Base-by-base conservation (phyloP, 2,329 filamentous ascomycete genomes). In the Curvularia verruculosa region DNA sequence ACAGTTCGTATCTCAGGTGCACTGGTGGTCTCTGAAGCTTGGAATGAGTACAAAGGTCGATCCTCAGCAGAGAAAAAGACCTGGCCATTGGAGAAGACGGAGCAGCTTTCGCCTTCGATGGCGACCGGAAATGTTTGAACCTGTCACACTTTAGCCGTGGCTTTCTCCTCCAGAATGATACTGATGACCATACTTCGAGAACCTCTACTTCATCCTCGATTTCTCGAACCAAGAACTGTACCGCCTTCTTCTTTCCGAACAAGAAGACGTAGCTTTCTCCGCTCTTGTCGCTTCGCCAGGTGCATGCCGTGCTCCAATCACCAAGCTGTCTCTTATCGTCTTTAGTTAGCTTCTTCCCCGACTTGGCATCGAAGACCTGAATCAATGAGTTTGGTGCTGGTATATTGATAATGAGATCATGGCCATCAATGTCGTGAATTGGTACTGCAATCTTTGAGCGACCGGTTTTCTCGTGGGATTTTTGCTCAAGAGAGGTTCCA, bases 161-260 rank as follows among this genome's bases (percentile, higher is more conserved):
- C 1, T 3, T 10, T 6, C n/a, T 1, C 12, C 1, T 10, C 1
- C 9, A 26, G 1, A 5, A 31, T 15, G 5, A 3, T 1, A 23
- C 15, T 5, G 23, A 2, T 15, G 9, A 3, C 3, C 6, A 9
- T 41, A 71, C 70, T 55, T 72, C 68, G 1, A 71, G 52, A 31
- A 73, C 58, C 24, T 71, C 57, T n/a, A 66, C 49, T 13, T 58
- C 49, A n/a, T 60, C 36, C 1, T 59, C 45, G 1, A 52, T 23
- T 0, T 23, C 51, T 26, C 62, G 61, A 13, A 72, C 41, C 7
- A 72, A 43, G 7, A 72, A 63, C 21, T 73, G 71, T 19, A 73
- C 69, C 2, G 66, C 66, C 57, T 60, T 65, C 45, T 66, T 68
- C 53, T 73, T 73, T 24, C 71, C 71, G 40, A 73, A 72, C 9